Evolutionary conservation across 2,329 filamentous ascomycete genomes (phyloP).

Genomic region (Leptodontidium sp.): DNA sequence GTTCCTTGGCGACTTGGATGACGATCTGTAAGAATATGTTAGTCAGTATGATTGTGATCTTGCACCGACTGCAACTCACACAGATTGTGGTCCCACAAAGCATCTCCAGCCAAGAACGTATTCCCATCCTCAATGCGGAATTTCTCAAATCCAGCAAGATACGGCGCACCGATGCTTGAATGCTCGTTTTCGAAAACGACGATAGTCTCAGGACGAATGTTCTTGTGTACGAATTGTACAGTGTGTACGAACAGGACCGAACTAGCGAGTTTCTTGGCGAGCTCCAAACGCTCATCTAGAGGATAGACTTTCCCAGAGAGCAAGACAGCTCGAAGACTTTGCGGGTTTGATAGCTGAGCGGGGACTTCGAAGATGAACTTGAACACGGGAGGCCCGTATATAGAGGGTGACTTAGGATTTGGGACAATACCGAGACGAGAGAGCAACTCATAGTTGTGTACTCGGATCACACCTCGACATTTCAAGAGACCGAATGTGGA

Average conservation of each 20-base stretch:
- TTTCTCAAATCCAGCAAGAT: constrained; percentile 33
- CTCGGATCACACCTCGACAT: constrained; percentile 37
- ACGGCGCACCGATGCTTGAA: constrained; percentile 24
- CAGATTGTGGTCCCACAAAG: constrained; percentile 34
- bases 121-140: constrained; percentile 32
- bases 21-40: constrained; percentile 26
- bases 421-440: too few relatives aligned
- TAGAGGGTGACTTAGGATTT: neutral
- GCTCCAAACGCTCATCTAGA: constrained; percentile 32
- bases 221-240: constrained; percentile 48
- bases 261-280: constrained; percentile 44
- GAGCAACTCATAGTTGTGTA: neutral
- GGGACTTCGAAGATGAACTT: constrained; percentile 35
- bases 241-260: constrained; percentile 45
- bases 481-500: constrained; percentile 33
- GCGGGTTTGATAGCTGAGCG: constrained; percentile 15
- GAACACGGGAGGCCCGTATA: constrained; percentile 19
- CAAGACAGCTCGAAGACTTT: constrained; percentile 27
- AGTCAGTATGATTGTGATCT: neutral
- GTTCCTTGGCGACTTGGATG: constrained; percentile 35
- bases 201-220: constrained; percentile 48
- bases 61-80: constrained; percentile 17
- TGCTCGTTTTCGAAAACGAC: constrained; percentile 39
- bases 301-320: constrained; percentile 22
- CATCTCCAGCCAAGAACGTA: constrained; percentile 30